Evolutionary conservation across 148 eudicot species (phyloP).

Genomic region (Rheum nobile): DNA sequence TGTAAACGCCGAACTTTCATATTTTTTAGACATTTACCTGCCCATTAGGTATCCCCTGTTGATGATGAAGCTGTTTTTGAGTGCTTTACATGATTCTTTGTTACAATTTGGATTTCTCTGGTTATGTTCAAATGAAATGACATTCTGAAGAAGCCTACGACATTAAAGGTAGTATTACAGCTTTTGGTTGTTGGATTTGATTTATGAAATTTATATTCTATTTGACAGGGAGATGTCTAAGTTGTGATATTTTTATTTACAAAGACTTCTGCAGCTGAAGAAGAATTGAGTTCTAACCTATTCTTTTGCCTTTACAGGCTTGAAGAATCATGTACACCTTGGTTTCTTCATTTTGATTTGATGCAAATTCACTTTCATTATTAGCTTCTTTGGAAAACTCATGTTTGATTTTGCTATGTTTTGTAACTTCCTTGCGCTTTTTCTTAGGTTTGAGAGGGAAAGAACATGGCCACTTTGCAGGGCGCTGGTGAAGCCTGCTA

Average conservation of each 20-base stretch:
- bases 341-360: no score
- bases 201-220: not conserved
- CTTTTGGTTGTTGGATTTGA: not conserved
- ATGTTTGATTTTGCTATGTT: no score
- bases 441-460: no score
- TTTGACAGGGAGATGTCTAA: not conserved
- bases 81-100: slow-evolving; percentile 63
- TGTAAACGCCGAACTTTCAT: not conserved
- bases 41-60: not conserved
- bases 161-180: slow-evolving; percentile 56
- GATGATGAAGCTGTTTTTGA: not conserved
- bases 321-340: no score
- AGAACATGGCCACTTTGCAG: no score
- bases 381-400: no score
- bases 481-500: no score
- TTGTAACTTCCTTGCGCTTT: no score
- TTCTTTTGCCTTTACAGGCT: no score
- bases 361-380: no score
- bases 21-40: not conserved
- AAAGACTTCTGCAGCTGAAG: not conserved
- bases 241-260: not conserved
- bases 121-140: slow-evolving; percentile 93
- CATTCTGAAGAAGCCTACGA: slow-evolving; percentile 82
- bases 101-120: slow-evolving; percentile 67
- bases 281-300: no score